Evolutionary conservation across 192 early-diverging fungal species (phyloP).

Genomic region (Phycomyces nitens): DNA sequence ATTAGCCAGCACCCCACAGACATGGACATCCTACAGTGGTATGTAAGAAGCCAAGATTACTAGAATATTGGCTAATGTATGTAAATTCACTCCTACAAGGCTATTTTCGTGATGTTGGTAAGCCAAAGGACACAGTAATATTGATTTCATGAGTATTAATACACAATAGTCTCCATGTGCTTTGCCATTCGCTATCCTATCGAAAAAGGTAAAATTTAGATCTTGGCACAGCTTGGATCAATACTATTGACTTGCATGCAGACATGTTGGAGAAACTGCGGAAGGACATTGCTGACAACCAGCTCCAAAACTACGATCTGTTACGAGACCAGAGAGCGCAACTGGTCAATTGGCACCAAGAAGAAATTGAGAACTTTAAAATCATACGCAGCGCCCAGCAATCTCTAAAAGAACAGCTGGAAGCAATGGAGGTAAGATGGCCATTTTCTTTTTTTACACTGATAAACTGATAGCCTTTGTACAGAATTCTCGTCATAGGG

Average conservation of each 20-base stretch:
- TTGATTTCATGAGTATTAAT: not conserved
- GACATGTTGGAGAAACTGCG: not conserved
- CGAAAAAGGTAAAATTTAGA: not conserved
- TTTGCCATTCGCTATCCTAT: conserved; percentile 3
- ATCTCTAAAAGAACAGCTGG: not conserved
- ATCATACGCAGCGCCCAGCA: not conserved
- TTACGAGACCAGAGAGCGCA: not conserved
- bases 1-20: not conserved
- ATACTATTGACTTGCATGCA: conserved; percentile 1
- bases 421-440: not conserved
- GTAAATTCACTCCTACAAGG: not conserved
- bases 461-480: no score
- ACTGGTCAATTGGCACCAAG: not conserved
- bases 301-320: not conserved
- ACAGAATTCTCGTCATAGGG: not conserved
- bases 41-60: not conserved
- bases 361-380: not conserved
- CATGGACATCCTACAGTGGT: conserved; percentile 1
- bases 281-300: not conserved
- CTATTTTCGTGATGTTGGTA: conserved; percentile 2
- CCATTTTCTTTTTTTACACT: not conserved
- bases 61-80: not conserved
- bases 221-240: not conserved
- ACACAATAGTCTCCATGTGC: not conserved
- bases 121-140: not conserved